Evolutionary conservation across 192 early-diverging fungal genomes (phyloP).

Genomic region (Podila epicladia): DNA sequence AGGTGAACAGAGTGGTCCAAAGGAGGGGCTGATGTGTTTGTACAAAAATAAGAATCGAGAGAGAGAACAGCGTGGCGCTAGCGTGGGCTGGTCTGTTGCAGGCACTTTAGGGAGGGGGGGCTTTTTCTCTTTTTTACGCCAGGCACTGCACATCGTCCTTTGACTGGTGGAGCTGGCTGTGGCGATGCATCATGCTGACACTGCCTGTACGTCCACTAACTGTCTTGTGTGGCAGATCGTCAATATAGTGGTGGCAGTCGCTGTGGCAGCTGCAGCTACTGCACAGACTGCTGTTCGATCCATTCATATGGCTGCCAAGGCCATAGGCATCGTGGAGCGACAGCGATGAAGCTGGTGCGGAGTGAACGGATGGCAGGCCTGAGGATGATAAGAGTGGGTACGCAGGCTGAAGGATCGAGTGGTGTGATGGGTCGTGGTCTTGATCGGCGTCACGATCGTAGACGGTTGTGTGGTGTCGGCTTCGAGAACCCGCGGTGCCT

Average conservation of each 20-base stretch:
- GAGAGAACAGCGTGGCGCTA: not conserved
- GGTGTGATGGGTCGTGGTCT: not conserved
- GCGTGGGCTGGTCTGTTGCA: not conserved
- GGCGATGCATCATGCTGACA: slow-evolving; percentile 35
- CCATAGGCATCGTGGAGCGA: not conserved
- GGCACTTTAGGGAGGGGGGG: too few species aligned
- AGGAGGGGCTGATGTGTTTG: not conserved
- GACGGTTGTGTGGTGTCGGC: not conserved
- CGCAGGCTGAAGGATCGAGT: not conserved
- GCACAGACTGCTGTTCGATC: not conserved
- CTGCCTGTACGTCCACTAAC: not conserved
- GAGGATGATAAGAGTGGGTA: not conserved
- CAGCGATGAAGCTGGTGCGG: not conserved
- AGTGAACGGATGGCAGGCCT: not conserved
- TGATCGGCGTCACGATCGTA: not conserved
- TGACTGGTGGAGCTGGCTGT: slow-evolving; percentile 34
- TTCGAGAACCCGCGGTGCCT: not conserved
- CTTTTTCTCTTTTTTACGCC: slow-evolving; percentile 19
- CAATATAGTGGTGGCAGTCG: slow-evolving; percentile 2
- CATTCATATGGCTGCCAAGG: not conserved
- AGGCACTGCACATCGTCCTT: slow-evolving; percentile 33
- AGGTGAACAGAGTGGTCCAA: not conserved
- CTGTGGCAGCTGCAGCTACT: not conserved
- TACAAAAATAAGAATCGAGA: slow-evolving; percentile 3
- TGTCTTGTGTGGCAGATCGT: not conserved